Evolutionary conservation across 2,329 filamentous ascomycete genomes (phyloP).

Genomic region (Sphaerulina musiva): DNA sequence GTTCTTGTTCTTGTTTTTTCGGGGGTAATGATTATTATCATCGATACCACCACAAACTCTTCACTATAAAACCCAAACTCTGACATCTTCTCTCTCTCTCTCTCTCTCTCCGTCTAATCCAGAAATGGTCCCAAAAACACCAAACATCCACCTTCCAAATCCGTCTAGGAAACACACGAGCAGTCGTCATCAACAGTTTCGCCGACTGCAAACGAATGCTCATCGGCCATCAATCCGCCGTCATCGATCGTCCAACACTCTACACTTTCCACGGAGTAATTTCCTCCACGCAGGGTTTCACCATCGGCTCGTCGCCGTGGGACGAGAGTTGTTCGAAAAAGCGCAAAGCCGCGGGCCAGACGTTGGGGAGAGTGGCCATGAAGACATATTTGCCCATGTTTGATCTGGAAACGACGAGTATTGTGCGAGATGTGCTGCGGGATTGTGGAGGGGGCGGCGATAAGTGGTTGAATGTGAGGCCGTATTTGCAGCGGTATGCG

Average conservation of each 20-base stretch:
- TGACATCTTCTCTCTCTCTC: no score
- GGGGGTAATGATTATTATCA: no score
- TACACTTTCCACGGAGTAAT: conserved; percentile 52
- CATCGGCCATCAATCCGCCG: conserved; percentile 44
- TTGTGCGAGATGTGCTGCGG: conserved; percentile 43
- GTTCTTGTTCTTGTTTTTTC: no score
- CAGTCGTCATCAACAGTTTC: conserved; percentile 50
- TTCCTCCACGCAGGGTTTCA: conserved; percentile 49
- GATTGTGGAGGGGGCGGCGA: conserved; percentile 38
- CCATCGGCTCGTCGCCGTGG: conserved; percentile 50
- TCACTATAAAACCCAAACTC: no score
- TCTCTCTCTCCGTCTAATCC: no score
- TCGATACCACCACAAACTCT: no score
- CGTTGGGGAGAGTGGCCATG: conserved; percentile 43
- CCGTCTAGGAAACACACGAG: conserved; percentile 47
- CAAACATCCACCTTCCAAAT: conserved; percentile 48
- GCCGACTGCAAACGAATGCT: conserved; percentile 48
- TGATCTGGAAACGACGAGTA: conserved; percentile 48
- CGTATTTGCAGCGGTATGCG: conserved; percentile 50
- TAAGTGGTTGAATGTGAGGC: conserved; percentile 38
- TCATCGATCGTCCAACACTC: conserved; percentile 43
- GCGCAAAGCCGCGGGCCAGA: conserved; percentile 46
- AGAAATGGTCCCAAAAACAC: conserved; percentile 42
- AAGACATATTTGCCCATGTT: conserved; percentile 49
- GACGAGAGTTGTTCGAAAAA: conserved; percentile 50